phyloP scores from a whole-genome alignment of 2,329 filamentous ascomycete genomes.

The Chaetomiaceae sp. region DNA sequence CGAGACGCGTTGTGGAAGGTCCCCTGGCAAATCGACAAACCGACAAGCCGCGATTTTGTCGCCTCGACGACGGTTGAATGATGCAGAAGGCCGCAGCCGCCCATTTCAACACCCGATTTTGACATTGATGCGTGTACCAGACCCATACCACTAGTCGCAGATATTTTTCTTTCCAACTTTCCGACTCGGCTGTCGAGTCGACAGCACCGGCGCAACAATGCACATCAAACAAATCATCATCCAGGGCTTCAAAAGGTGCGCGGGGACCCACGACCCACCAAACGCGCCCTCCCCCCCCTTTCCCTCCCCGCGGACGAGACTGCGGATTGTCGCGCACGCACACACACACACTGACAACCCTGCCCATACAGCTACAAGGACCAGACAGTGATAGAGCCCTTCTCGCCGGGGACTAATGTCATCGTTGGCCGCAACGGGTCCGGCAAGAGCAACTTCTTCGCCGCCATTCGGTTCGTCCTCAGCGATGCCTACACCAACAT shows the following conservation, averaged over 20 bases:
- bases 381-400: slow-evolving; percentile 96
- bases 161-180: not conserved
- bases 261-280: not conserved
- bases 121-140: slow-evolving; percentile 12
- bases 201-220: slow-evolving; percentile 53
- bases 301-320: no score
- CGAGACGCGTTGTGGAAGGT: slow-evolving; percentile 12
- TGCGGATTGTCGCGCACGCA: no score
- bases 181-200: slow-evolving; percentile 24
- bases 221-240: slow-evolving; percentile 99
- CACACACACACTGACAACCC: slow-evolving; percentile 3
- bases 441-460: slow-evolving; percentile 99
- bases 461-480: slow-evolving; percentile 95
- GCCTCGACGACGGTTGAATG: not conserved
- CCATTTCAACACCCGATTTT: not conserved
- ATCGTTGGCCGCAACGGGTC: slow-evolving; percentile 99
- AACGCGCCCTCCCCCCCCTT: no score
- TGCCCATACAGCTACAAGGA: slow-evolving; percentile 79
- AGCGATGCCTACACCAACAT: slow-evolving; percentile 97
- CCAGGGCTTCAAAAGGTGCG: slow-evolving; percentile 96
- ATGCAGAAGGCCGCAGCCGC: not conserved
- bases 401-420: slow-evolving; percentile 95
- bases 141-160: not conserved
- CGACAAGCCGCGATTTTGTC: slow-evolving; percentile 4
- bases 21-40: not conserved